Percentiles rank a stretch among this genome's conserved stretches.
Conservation (phyloP, 2,329 filamentous ascomycete genomes). For the Aspergillus spinulosporus region DNA sequence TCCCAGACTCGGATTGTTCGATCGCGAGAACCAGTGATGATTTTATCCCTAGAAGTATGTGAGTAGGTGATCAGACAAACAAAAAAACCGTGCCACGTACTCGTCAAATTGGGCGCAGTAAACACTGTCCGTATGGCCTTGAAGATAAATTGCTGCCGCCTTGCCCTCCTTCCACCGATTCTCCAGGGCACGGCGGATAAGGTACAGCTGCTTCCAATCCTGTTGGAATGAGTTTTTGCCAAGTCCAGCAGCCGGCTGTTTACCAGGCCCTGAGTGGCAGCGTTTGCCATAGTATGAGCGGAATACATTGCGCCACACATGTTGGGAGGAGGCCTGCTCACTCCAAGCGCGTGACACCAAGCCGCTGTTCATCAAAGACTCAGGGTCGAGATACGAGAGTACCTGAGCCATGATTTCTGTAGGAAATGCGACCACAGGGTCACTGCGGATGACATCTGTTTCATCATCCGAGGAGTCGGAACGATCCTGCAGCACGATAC, state of each 20-base stretch:
- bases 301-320: conserved; percentile 66
- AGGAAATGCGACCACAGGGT: conserved; percentile 58
- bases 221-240: conserved; percentile 61
- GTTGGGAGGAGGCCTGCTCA: conserved; percentile 54
- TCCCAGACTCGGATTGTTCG: conserved; percentile 97
- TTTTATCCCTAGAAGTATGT: conserved; percentile 69
- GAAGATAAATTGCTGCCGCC: conserved; percentile 81
- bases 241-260: conserved; percentile 55
- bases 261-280: conserved; percentile 40
- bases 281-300: conserved; percentile 54
- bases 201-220: conserved; percentile 85
- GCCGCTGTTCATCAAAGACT: conserved; percentile 57
- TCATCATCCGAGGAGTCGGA: conserved; percentile 37
- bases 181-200: conserved; percentile 72
- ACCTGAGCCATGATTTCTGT: conserved; percentile 60
- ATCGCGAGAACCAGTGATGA: conserved; percentile 94
- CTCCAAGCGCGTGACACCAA: conserved; percentile 60
- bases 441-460: conserved; percentile 44
- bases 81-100: conserved; percentile 52
- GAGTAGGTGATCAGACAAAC: conserved; percentile 28
- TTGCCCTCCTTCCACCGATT: conserved; percentile 76
- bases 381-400: conserved; percentile 60
- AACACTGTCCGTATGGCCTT: conserved; percentile 92
- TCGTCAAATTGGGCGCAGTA: conserved; percentile 99
- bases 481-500: conserved; percentile 45